A percentile compares a stretch with the other conserved stretches of the same genome.
phyloP scores from a whole-genome alignment of 352 stramenopile species.

The Aphanomyces euteiches region DNA sequence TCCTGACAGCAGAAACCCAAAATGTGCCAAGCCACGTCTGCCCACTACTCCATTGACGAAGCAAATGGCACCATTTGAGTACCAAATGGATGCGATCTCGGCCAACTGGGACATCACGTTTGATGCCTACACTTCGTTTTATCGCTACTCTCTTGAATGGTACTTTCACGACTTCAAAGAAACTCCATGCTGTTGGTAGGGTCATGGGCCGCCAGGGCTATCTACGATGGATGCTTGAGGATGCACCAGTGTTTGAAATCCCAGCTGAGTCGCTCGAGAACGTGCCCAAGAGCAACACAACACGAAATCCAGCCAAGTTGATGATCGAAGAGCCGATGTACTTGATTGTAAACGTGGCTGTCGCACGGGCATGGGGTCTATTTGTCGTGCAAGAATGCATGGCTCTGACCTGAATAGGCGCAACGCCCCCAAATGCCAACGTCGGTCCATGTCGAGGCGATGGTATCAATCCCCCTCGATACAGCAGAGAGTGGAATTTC shows the following conservation, averaged over 20 bases:
- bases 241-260: conserved; percentile 53
- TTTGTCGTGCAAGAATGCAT: too few relatives aligned
- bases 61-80: conserved; percentile 33
- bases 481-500: conserved; percentile 21
- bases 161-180: not conserved
- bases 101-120: conserved; percentile 68
- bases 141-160: conserved; percentile 36
- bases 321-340: conserved; percentile 90
- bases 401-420: not conserved
- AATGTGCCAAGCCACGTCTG: conserved; percentile 34
- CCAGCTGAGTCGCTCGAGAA: conserved; percentile 47
- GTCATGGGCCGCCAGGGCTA: conserved; percentile 60
- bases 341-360: conserved; percentile 82
- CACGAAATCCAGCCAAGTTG: conserved; percentile 51
- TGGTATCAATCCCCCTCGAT: conserved; percentile 28
- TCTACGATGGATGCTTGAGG: conserved; percentile 63
- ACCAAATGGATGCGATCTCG: conserved; percentile 78
- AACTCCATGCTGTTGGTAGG: conserved; percentile 15
- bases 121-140: conserved; percentile 57
- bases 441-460: conserved; percentile 51
- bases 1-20: conserved; percentile 23
- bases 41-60: conserved; percentile 25
- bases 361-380: conserved; percentile 29
- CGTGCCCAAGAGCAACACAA: conserved; percentile 42
- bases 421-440: conserved; percentile 45